Evolutionary conservation across 768 basidiomycete genomes (phyloP).

Genomic region (Podaxis sp.): DNA sequence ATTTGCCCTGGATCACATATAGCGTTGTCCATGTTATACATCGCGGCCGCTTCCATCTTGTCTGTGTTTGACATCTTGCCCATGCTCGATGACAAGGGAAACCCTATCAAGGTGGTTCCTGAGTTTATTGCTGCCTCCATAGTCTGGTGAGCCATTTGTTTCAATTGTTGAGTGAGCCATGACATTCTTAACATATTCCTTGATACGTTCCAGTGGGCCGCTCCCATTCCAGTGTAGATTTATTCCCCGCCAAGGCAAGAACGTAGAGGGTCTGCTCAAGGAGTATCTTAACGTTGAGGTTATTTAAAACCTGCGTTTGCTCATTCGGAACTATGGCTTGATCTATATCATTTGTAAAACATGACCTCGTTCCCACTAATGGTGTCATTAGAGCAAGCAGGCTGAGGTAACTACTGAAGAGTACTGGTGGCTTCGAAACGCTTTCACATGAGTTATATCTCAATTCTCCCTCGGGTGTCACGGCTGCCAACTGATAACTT

Average conservation of each 20-base stretch:
- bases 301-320: background rate
- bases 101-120: constrained; percentile 21
- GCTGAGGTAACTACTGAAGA: too few species aligned
- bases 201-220: background rate
- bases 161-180: background rate
- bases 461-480: too few species aligned
- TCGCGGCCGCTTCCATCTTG: constrained; percentile 17
- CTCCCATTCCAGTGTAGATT: constrained; percentile 2
- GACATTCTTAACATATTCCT: background rate
- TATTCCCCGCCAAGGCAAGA: background rate
- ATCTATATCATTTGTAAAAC: too few species aligned
- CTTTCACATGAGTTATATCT: too few species aligned
- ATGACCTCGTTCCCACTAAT: too few species aligned
- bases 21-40: constrained; percentile 18
- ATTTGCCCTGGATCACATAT: constrained; percentile 21
- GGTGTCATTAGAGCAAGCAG: too few species aligned
- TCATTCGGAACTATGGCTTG: too few species aligned
- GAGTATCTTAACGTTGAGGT: background rate
- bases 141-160: background rate
- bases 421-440: too few species aligned
- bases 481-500: too few species aligned
- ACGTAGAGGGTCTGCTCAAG: background rate
- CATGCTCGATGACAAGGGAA: constrained; percentile 25
- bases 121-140: constrained; percentile 14
- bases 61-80: constrained; percentile 20